Evolutionary conservation across 345 rosid genomes (phyloP), one percentile per base, ranked within the genome.

Genomic region (Eucalyptus curtisii): DNA sequence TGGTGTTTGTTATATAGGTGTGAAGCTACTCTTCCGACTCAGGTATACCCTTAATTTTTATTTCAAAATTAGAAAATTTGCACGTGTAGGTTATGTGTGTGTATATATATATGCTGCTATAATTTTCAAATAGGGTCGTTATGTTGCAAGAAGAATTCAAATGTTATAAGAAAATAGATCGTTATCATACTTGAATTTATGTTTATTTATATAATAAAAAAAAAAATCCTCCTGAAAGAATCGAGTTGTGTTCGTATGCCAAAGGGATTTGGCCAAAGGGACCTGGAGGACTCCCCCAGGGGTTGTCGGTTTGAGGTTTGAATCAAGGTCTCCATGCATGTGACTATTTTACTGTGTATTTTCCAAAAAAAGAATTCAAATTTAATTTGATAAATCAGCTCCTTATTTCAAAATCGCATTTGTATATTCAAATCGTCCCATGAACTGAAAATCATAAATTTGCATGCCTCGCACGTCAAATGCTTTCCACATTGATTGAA

Each of bases 51-150:
- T 0, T 8, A 16, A 8, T n/a, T 16, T 64, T 31, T 64, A 16
- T 64, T 64, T 2, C 33, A 64, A n/a, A 31, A 31, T 66, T 3
- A 66, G 1, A 31, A 31, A 31, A 66, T 7, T 66, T 31, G 42
- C 22, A 15, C 8, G 57, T 59, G 31, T 11, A 59, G 31, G 66
- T 11, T 59, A 20, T 52, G 2, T 15, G 2, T 16, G 20, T 19
- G 4, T 17, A 0, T 50, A 0, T 16, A 1, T 16, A 7, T 16
- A n/a, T n/a, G n/a, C n/a, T n/a, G n/a, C n/a, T n/a, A n/a, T n/a
- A n/a, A n/a, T n/a, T n/a, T n/a, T n/a, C n/a, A n/a, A n/a, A n/a
- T n/a, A n/a, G 16, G 8, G 19, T 66, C 11, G 3, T 8, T 31
- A 66, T 8, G 79, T 19, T 16, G 11, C 42, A 31, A 31, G 17